A percentile compares a stretch with the other conserved stretches of the same genome.
These are phyloP conservation scores for Globisporangium viniferum DNA, from an alignment of 352 stramenopile species.

Conservation along the genomic window DNA sequence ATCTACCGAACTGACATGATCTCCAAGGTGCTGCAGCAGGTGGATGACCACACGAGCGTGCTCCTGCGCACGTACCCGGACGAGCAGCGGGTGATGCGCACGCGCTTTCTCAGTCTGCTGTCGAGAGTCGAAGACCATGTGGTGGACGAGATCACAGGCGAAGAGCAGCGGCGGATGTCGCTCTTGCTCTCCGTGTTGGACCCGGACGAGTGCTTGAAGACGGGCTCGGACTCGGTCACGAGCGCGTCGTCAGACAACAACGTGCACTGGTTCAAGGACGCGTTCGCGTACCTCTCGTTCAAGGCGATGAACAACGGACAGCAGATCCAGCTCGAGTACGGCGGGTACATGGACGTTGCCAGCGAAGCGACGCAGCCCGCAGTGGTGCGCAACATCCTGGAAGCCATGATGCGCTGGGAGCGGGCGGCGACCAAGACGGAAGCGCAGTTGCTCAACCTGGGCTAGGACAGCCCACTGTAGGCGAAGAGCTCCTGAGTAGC, in stretches of 20 bases:
- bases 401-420: conserved; percentile 23
- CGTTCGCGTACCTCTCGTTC: conserved; percentile 37
- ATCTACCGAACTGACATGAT: conserved; percentile 39
- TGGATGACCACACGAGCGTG: conserved; percentile 37
- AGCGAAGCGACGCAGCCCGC: conserved; percentile 25
- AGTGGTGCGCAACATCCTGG: conserved; percentile 29
- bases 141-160: conserved; percentile 18
- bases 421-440: conserved; percentile 10
- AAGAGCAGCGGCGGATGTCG: conserved; percentile 25
- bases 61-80: conserved; percentile 42
- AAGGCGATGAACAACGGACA: conserved; percentile 30
- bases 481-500: neutral
- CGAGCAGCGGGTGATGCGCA: conserved; percentile 28
- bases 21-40: conserved; percentile 36
- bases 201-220: conserved; percentile 27
- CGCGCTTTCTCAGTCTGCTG: conserved; percentile 30
- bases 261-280: conserved; percentile 33
- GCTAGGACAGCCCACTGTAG: neutral
- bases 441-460: neutral
- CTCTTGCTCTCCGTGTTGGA: conserved; percentile 28
- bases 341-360: conserved; percentile 28
- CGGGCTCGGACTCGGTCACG: conserved; percentile 15
- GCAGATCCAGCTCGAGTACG: conserved; percentile 37
- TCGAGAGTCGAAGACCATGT: conserved; percentile 30
- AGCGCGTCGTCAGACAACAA: conserved; percentile 10